These are phyloP conservation scores for Chrysochromulina parva DNA, from an alignment of 78 protist genomes.

Conservation along the genomic window DNA sequence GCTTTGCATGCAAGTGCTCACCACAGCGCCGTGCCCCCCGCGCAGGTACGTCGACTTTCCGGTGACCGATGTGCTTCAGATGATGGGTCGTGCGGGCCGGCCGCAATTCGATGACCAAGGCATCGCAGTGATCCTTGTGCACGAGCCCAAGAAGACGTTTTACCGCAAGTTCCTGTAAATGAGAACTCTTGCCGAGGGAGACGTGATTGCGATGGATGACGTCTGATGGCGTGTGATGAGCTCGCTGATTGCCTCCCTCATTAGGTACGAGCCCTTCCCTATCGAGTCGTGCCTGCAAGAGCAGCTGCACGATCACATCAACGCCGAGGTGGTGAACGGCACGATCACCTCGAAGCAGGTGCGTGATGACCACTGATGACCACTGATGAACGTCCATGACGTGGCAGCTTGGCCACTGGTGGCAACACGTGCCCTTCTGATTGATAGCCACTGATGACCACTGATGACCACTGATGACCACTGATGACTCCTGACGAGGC, in stretches of 20 bases:
- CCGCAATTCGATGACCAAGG: slow-evolving; percentile 96
- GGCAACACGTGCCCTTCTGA: no score
- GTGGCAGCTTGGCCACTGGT: no score
- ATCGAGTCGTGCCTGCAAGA: slow-evolving; percentile 91
- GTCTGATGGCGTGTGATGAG: no score
- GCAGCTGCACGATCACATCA: slow-evolving; percentile 90
- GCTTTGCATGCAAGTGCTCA: no score
- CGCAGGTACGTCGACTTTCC: slow-evolving; percentile 88
- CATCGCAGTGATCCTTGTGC: slow-evolving; percentile 79
- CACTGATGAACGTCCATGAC: no score
- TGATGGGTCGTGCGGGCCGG: slow-evolving; percentile 99
- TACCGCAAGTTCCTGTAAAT: slow-evolving; percentile 92
- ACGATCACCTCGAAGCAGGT: slow-evolving; percentile 45
- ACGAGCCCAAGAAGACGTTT: slow-evolving; percentile 91
- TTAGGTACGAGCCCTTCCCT: slow-evolving; percentile 96
- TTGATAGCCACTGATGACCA: no score
- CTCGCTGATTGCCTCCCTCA: no score
- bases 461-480: no score
- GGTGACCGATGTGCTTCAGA: slow-evolving; percentile 98
- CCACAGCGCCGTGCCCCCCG: no score
- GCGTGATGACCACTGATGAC: no score
- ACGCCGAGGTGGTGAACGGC: slow-evolving; percentile 85
- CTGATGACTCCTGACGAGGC: slow-evolving; percentile 22
- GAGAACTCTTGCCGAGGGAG: slow-evolving; percentile 99
- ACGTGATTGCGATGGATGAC: slow-evolving; percentile 62